Base-by-base conservation (phyloP, 495 filamentous ascomycete genomes). In the Penicillium angulare region DNA sequence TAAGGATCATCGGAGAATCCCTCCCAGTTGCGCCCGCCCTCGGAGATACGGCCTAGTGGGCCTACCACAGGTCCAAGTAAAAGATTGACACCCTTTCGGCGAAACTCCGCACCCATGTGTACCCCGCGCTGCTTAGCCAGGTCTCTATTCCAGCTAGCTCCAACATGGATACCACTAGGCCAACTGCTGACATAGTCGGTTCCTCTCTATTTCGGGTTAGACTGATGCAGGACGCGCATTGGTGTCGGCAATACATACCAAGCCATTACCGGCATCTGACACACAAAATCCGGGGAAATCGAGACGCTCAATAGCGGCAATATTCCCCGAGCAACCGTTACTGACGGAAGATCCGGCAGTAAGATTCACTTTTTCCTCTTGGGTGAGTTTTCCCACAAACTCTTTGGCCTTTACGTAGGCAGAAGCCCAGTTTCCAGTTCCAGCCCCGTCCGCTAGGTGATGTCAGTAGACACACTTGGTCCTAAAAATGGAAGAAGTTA, bases 1-100 rank as follows among this genome's bases (percentile, higher is more conserved):
- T 89, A 87, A 0, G 87, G 88, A 66, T 92, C 89, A 0, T 76
- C 57, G 6, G 83, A 80, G 53, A 91, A 88, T 0, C 88, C 87
- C 70, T 95, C 90, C 90, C 90, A 95, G 58, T 90, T 93, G 10
- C 91, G 72, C 2, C 91, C 91, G 26, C 89, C 90, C 27, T 80
- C 81, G 0, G 87, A 88, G 58, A 89, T 77, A n/a, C 87, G 74
- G 12, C 91, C 91, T 7, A 88, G 55, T 7, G 86, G 86, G 17
- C 88, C 87, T 58, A 88, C 77, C 0, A 88, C 83, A 5, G 83
- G 85, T 0, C 82, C 82, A 0, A 87, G 72, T 1, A 72, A 54
- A 1, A 86, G 64, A 52, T 86, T 66, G 39, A 69, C 73, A 13
- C 85, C 84, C 50, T 80, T 78, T 21, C 48, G 71, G 20, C 71